Conservation (phyloP, 192 early-diverging fungal species). For the Mortierella antarctica region DNA sequence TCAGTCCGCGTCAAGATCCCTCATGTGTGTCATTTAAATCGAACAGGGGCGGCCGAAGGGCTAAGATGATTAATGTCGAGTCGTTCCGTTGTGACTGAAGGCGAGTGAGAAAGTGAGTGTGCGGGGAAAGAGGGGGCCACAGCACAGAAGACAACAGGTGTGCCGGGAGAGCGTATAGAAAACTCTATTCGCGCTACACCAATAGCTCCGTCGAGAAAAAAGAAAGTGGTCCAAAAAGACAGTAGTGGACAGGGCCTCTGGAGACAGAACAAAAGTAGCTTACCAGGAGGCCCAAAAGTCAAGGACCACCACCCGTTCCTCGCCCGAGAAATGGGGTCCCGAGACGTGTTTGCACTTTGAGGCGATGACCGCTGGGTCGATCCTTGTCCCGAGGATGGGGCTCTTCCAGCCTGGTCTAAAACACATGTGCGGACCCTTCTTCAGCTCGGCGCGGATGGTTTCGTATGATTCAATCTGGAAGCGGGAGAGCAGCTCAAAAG, state of each 20-base stretch:
- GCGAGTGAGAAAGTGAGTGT: background rate
- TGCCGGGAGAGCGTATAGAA: background rate
- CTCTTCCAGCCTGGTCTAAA: slow-evolving; percentile 48
- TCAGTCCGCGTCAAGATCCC: too few species aligned
- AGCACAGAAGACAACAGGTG: background rate
- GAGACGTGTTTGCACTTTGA: slow-evolving; percentile 26
- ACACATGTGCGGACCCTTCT: slow-evolving; percentile 32
- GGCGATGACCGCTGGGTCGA: slow-evolving; percentile 27
- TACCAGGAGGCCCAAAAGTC: slow-evolving; percentile 53
- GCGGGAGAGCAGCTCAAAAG: slow-evolving; percentile 36
- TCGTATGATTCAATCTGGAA: slow-evolving; percentile 53
- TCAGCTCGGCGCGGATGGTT: slow-evolving; percentile 35
- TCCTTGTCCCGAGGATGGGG: slow-evolving; percentile 24
- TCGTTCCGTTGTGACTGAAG: background rate
- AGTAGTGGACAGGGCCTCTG: background rate
- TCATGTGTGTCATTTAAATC: background rate
- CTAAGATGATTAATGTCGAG: background rate
- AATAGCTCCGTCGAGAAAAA: background rate
- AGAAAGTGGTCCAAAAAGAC: background rate
- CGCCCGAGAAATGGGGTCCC: slow-evolving; percentile 22
- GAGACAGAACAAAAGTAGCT: background rate
- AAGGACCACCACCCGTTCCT: slow-evolving; percentile 43
- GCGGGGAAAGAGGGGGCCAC: background rate
- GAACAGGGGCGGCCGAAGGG: background rate
- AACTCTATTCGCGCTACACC: too few species aligned